Evolutionary conservation across 768 basidiomycete species (phyloP).

Genomic region (Suillus lakei): DNA sequence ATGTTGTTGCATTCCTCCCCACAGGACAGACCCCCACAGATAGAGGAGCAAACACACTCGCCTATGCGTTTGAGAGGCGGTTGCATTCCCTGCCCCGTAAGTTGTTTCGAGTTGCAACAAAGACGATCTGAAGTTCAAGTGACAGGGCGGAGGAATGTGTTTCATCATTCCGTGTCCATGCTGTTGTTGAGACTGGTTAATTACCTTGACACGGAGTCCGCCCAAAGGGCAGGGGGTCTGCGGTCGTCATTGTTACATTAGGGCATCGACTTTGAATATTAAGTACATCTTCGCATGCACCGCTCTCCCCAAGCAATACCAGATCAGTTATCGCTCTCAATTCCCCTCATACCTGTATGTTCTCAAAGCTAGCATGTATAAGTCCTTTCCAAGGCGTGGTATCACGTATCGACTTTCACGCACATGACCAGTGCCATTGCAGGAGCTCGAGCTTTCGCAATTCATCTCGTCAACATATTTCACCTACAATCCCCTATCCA

Average conservation of each 20-base stretch:
- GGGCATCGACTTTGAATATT: not conserved
- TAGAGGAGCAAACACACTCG: slow-evolving; percentile 10
- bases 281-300: not conserved
- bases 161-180: slow-evolving; percentile 43
- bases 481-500: not conserved
- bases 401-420: not conserved
- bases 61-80: slow-evolving; percentile 33
- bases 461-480: not conserved
- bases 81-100: slow-evolving; percentile 38
- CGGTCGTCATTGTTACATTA: not conserved
- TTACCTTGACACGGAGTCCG: not conserved
- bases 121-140: slow-evolving; percentile 1
- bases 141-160: slow-evolving; percentile 40
- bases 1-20: slow-evolving; percentile 17
- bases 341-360: too few relatives aligned
- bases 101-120: not conserved
- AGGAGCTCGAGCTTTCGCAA: not conserved
- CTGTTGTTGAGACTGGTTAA: not conserved
- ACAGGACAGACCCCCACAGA: not conserved
- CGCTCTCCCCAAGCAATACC: not conserved
- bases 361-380: not conserved
- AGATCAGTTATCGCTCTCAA: not conserved
- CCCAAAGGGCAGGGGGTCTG: not conserved
- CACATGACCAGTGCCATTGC: not conserved
- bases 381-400: not conserved